phyloP scores from a whole-genome alignment of 2,329 filamentous ascomycete genomes.

The Zalaria sp. region DNA sequence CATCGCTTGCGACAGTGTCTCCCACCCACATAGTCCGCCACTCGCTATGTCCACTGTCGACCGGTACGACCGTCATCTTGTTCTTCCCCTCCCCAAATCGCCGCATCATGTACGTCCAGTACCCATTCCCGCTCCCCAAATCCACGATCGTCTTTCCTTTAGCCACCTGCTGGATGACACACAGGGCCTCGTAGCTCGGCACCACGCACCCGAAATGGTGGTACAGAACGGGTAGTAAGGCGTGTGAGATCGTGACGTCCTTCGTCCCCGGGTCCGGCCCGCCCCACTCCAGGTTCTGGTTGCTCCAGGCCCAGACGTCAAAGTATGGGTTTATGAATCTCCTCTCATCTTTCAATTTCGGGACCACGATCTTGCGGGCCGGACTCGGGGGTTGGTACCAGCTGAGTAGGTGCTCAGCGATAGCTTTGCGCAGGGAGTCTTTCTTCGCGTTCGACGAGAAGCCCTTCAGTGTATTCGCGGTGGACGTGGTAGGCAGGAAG shows the following conservation, averaged over 20 bases:
- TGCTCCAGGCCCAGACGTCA: slow-evolving; percentile 53
- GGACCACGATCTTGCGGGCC: slow-evolving; percentile 16
- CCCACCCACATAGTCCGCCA: slow-evolving; percentile 57
- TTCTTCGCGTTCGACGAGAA: slow-evolving; percentile 53
- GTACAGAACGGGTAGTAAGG: slow-evolving; percentile 58
- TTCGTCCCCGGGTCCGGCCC: slow-evolving; percentile 42
- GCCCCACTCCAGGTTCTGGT: slow-evolving; percentile 49
- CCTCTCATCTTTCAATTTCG: slow-evolving; percentile 27
- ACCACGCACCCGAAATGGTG: slow-evolving; percentile 66
- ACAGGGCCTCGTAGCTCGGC: slow-evolving; percentile 52
- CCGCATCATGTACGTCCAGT: slow-evolving; percentile 61
- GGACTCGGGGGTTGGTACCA: slow-evolving; percentile 37
- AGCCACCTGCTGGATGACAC: slow-evolving; percentile 43
- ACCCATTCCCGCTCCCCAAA: slow-evolving; percentile 58
- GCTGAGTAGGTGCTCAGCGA: slow-evolving; percentile 41
- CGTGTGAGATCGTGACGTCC: slow-evolving; percentile 44
- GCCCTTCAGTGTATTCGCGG: slow-evolving; percentile 46
- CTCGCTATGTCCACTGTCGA: slow-evolving; percentile 54
- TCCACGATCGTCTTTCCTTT: slow-evolving; percentile 43
- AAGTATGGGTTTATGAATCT: slow-evolving; percentile 49
- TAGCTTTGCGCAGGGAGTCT: slow-evolving; percentile 42
- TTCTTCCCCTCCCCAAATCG: slow-evolving; percentile 33
- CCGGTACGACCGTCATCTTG: slow-evolving; percentile 34
- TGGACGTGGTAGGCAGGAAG: slow-evolving; percentile 47
- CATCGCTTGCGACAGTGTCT: slow-evolving; percentile 51